phyloP scores from a whole-genome alignment of 371 early-diverging fungal species.

The Circinella umbellata region DNA sequence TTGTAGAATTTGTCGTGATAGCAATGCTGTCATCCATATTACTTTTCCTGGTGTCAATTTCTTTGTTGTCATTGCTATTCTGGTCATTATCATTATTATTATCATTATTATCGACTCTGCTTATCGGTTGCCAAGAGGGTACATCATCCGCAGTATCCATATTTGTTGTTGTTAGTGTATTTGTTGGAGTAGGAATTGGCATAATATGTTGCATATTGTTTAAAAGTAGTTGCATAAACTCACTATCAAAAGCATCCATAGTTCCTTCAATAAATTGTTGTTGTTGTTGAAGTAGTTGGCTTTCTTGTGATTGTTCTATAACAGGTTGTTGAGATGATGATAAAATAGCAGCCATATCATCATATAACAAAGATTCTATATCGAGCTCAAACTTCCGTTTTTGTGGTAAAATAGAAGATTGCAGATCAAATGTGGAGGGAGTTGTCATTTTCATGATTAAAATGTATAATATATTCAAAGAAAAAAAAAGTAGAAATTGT shows the following conservation, averaged over 20 bases:
- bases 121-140: background rate
- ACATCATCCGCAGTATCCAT: background rate
- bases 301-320: background rate
- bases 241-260: background rate
- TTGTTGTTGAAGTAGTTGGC: too few species aligned
- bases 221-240: conserved; percentile 1
- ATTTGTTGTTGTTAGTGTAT: background rate
- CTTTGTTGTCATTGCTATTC: background rate
- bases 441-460: background rate
- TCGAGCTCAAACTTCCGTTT: background rate
- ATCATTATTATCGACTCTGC: too few species aligned
- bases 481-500: background rate
- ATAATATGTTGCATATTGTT: conserved; percentile 2
- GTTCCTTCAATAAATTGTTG: background rate
- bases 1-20: too few species aligned
- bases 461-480: background rate
- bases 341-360: background rate
- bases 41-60: background rate
- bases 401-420: background rate
- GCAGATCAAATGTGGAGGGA: background rate
- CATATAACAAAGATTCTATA: background rate
- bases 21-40: too few species aligned
- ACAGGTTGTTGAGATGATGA: background rate
- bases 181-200: background rate
- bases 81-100: background rate